Evolutionary conservation across 768 basidiomycete genomes (phyloP).

Genomic region (Candolleomyces aberdarensis): DNA sequence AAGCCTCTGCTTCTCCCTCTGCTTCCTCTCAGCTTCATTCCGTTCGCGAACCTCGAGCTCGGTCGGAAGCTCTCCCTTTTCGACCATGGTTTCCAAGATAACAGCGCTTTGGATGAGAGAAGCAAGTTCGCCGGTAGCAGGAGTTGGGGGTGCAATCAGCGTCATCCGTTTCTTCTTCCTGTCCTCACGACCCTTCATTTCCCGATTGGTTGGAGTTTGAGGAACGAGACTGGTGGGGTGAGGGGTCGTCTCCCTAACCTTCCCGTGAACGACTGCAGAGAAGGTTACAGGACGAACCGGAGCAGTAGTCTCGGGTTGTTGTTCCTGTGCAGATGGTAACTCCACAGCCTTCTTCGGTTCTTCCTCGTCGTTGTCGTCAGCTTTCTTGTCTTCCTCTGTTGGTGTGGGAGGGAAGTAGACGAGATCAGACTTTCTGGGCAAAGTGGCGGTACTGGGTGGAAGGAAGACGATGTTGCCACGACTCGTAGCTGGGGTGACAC

Average conservation of each 20-base stretch:
- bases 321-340: background rate
- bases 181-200: constrained; percentile 3
- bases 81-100: constrained; percentile 51
- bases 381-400: constrained; percentile 15
- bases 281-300: constrained; percentile 32
- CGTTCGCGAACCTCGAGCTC: constrained; percentile 24
- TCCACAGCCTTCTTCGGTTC: constrained; percentile 2
- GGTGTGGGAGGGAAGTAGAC: constrained; percentile 36
- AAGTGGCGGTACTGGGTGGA: constrained; percentile 18
- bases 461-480: constrained; percentile 36
- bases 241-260: constrained; percentile 36
- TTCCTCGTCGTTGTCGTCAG: too few relatives aligned
- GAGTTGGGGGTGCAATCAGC: constrained; percentile 37
- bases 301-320: background rate
- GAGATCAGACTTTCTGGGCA: constrained; percentile 29
- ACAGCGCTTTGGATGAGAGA: constrained; percentile 57
- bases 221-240: constrained; percentile 19
- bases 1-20: constrained; percentile 12
- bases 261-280: constrained; percentile 57
- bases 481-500: constrained; percentile 33
- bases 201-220: constrained; percentile 18
- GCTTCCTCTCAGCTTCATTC: constrained; percentile 15
- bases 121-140: constrained; percentile 51
- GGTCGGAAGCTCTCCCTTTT: constrained; percentile 43
- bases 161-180: constrained; percentile 27